Percentiles rank a stretch among this genome's conserved stretches.
Conservation (phyloP, 2,329 filamentous ascomycete genomes). For the Xylariaceae sp. region DNA sequence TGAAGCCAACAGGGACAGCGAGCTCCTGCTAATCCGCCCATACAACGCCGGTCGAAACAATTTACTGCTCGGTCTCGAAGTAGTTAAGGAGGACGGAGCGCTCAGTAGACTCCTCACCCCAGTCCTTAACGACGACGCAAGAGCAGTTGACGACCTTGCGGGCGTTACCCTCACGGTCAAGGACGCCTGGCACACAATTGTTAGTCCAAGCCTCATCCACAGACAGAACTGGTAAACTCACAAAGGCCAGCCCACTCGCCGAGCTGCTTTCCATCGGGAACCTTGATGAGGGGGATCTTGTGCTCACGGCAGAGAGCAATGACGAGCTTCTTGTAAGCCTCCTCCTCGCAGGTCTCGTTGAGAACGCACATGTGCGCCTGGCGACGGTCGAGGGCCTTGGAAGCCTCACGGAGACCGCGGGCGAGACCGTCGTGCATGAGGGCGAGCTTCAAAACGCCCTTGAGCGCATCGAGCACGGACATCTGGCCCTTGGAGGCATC, state of each 20-base stretch:
- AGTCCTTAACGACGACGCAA: conserved; percentile 99
- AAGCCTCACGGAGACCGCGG: conserved; percentile 95
- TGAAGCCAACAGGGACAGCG: conserved; percentile 26
- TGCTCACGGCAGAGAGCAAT: conserved; percentile 98
- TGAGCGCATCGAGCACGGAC: conserved; percentile 96
- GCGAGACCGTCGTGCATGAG: conserved; percentile 99
- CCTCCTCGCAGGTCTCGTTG: conserved; percentile 99
- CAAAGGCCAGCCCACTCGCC: conserved; percentile 99
- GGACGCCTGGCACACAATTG: conserved; percentile 61
- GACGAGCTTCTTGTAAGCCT: conserved; percentile 99
- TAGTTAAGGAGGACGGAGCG: conserved; percentile 99
- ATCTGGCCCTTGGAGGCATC: conserved; percentile 89
- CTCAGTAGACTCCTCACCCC: conserved; percentile 99
- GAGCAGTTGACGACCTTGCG: conserved; percentile 99
- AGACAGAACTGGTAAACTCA: conserved; percentile 51
- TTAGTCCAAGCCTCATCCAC: conserved; percentile 29
- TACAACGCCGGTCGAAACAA: conserved; percentile 32
- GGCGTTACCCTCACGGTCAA: conserved; percentile 98
- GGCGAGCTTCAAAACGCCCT: conserved; percentile 96
- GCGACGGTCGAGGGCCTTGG: conserved; percentile 96
- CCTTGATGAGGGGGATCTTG: conserved; percentile 99
- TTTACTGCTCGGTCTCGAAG: conserved; percentile 88
- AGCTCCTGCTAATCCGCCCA: conserved; percentile 26
- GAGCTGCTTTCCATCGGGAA: conserved; percentile 98
- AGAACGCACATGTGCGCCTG: conserved; percentile 99